Base-by-base conservation (phyloP, 148 eudicot genomes). In the Amaranthus cruentus region DNA sequence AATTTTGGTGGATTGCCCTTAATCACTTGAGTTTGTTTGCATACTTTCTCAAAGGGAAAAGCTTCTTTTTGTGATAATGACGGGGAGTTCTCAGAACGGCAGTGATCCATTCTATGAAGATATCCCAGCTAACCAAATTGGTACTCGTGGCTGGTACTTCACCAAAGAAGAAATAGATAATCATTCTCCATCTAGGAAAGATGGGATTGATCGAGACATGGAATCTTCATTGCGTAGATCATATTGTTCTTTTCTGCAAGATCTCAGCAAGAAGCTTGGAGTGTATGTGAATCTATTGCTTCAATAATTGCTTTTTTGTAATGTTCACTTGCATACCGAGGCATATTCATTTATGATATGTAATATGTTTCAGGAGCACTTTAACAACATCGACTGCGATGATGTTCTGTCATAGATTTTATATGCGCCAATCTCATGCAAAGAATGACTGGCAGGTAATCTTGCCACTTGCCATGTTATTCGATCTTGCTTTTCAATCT, bases 361-460 rank as follows among this genome's bases (percentile, higher is more conserved):
- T 62, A 52, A 46, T 73, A 15, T 12, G 11, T 81, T 79, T 81
- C 88, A 91, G 96, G 87, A 86, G 93, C 55, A 91, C 90, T 15
- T 81, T 85, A 56, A 88, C 91, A 52, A 80, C 87, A 52, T 92
- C 93, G 69, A 88, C 88, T 75, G 84, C 93, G 2, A 77, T 82
- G 78, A 82, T 91, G 82, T 73, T 91, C 70, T 91, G 96, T 78
- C 93, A 91, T 73, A 88, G 93, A 59, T 88, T 91, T 79, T 88
- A 77, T 79, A 85, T 84, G 91, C 84, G 86, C 21, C 96, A 91
- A 69, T 91, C 93, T 76, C 93, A 78, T 82, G 86, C 88, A n/a
- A 91, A 87, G 80, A 91, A 87, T 81, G 86, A 87, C 70, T 88
- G 91, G 96, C 88, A 85, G 91, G 96, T 91, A 85, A 42, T 44